These are phyloP conservation scores for Logfia minima DNA, from an alignment of 129 eudicot species.

Conservation along the genomic window DNA sequence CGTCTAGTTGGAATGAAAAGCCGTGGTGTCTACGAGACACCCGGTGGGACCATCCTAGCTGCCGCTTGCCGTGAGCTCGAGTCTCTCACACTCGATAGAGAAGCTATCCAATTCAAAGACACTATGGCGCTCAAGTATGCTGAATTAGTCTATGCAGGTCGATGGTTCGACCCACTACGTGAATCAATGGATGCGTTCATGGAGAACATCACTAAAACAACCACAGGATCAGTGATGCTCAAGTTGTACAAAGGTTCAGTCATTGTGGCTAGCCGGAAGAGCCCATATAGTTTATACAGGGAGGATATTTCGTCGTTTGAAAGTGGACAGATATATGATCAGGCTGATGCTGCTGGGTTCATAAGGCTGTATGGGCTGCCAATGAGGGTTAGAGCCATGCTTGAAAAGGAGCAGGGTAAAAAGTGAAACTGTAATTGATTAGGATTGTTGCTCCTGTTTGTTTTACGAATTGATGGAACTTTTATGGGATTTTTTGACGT, in stretches of 20 bases:
- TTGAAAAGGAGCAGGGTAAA: conserved; percentile 61
- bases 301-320: conserved; percentile 93
- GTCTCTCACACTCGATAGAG: conserved; percentile 93
- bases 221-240: conserved; percentile 82
- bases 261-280: conserved; percentile 66
- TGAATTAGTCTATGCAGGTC: conserved; percentile 89
- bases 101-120: conserved; percentile 86
- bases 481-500: not conserved
- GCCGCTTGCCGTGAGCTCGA: conserved; percentile 86
- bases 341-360: conserved; percentile 99
- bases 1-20: conserved; percentile 86
- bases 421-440: conserved; percentile 6
- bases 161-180: conserved; percentile 98
- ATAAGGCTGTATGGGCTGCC: conserved; percentile 81
- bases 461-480: not conserved
- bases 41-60: conserved; percentile 92
- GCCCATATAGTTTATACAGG: conserved; percentile 78
- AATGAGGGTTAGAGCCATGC: conserved; percentile 95
- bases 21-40: conserved; percentile 94
- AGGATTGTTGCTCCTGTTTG: not conserved
- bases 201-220: conserved; percentile 75
- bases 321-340: conserved; percentile 86
- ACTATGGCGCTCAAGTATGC: conserved; percentile 81
- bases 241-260: conserved; percentile 92
- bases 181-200: conserved; percentile 86